Base-by-base conservation (phyloP, 2,329 filamentous ascomycete species). In the Ambrosiella beaveri region DNA sequence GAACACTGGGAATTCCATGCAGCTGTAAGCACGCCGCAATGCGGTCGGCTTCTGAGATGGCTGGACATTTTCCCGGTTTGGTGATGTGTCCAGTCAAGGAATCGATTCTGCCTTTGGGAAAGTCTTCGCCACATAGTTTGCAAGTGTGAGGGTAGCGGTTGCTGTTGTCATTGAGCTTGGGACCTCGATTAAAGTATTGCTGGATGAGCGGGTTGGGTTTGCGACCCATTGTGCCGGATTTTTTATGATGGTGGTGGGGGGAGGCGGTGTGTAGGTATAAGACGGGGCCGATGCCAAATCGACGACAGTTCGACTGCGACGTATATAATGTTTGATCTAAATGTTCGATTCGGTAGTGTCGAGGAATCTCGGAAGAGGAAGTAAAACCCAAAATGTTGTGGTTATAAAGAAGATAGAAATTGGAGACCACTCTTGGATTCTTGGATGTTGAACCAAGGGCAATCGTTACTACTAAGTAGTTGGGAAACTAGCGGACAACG, bases 81-180 rank as follows among this genome's bases (percentile, higher is more conserved):
- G 87, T 84, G 58, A 95, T 77, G 67, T 96, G 90, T 62, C 78
- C 83, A 49, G 82, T 85, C 61, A 96, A 72, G 65, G 81, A 87
- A 66, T 96, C 90, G 65, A 88, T 85, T 62, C 90, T 82, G 61
- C 90, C 90, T 68, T 95, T 95, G 62, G 88, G 86, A 62, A 95
- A 95, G 69, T 86, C 85, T 70, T 93, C 86, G 63, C 88, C 88
- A 68, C 88, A 95, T 63, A 82, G 78, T 69, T 86, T 91, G 79
- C 89, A 95, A 11, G 86, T 93, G 67, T 95, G 88, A 65, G 88
- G 84, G 67, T 96, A 96, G 60, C 90, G 82, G 69, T 95, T 95
- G 73, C 87, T 93, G 63, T 86, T 85, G 71, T 95, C 88, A 67
- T 85, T 82, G 65, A 95, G 78, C 72, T 95, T 95, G 44, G 81